Evolutionary conservation across 2,329 filamentous ascomycete genomes (phyloP).

Genomic region (Furcasterigmium furcatum): DNA sequence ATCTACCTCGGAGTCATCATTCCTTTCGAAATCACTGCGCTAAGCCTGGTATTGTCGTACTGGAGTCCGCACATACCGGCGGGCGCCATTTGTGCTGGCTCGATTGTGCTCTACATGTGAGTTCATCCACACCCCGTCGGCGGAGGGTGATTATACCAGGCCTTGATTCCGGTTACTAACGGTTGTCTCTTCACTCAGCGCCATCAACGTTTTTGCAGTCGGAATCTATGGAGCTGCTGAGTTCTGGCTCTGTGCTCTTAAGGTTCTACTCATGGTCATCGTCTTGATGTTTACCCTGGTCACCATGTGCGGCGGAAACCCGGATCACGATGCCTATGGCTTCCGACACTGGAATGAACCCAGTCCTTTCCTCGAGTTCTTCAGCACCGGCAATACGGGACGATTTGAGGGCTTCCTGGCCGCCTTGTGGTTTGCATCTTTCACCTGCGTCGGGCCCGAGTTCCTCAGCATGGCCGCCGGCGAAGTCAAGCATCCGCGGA

Average conservation of each 20-base stretch:
- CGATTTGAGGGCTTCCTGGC: conserved; percentile 69
- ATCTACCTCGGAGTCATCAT: conserved; percentile 47
- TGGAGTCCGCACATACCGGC: conserved; percentile 28
- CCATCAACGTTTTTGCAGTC: conserved; percentile 29
- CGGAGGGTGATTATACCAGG: too few relatives aligned
- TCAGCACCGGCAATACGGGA: conserved; percentile 53
- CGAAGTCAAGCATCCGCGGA: conserved; percentile 60
- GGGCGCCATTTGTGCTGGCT: conserved; percentile 10
- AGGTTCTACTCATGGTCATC: conserved; percentile 59
- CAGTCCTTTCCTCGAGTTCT: conserved; percentile 30
- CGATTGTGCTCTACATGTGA: conserved; percentile 5
- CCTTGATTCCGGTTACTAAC: too few relatives aligned
- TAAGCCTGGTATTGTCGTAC: conserved; percentile 32
- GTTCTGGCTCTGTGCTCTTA: conserved; percentile 60
- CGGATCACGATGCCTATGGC: conserved; percentile 55
- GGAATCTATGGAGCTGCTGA: conserved; percentile 69
- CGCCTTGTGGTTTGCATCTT: conserved; percentile 63
- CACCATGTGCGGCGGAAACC: conserved; percentile 60
- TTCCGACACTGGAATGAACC: conserved; percentile 70
- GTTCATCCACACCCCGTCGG: neutral
- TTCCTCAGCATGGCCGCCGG: conserved; percentile 64
- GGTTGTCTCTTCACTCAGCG: too few relatives aligned
- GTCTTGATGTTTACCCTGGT: conserved; percentile 60
- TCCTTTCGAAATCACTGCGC: conserved; percentile 46
- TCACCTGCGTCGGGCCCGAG: conserved; percentile 62